phyloP scores from a whole-genome alignment of 352 stramenopile genomes.

The Phytophthora uliginosa region DNA sequence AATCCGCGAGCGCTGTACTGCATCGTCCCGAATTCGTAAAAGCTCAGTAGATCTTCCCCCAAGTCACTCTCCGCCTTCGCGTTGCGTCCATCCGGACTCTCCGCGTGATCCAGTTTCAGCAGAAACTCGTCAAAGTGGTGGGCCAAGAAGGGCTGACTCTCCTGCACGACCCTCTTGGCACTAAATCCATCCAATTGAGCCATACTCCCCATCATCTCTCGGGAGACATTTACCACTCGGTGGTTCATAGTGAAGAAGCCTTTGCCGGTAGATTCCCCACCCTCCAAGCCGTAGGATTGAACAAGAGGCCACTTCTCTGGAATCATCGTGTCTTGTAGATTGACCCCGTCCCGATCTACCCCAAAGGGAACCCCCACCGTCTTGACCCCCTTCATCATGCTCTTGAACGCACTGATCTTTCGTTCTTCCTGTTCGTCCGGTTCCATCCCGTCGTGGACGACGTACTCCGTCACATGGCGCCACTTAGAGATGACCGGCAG shows the following conservation, averaged over 20 bases:
- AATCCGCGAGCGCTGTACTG: slow-evolving; percentile 62
- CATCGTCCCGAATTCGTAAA: slow-evolving; percentile 87
- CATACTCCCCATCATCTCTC: slow-evolving; percentile 47
- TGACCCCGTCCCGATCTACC: slow-evolving; percentile 31
- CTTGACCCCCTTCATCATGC: slow-evolving; percentile 60
- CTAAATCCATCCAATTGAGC: slow-evolving; percentile 63
- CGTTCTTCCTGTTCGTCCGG: slow-evolving; percentile 71
- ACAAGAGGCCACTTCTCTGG: slow-evolving; percentile 83
- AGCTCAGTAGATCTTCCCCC: slow-evolving; percentile 75
- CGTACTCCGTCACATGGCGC: slow-evolving; percentile 73
- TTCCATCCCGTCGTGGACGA: slow-evolving; percentile 74
- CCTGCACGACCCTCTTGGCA: slow-evolving; percentile 55
- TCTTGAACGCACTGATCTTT: slow-evolving; percentile 76
- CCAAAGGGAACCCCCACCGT: slow-evolving; percentile 74
- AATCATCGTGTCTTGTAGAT: slow-evolving; percentile 64
- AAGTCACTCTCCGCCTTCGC: slow-evolving; percentile 64
- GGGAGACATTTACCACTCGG: slow-evolving; percentile 64
- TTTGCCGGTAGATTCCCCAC: slow-evolving; percentile 34
- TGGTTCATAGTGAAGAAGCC: slow-evolving; percentile 89
- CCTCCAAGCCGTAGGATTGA: slow-evolving; percentile 74
- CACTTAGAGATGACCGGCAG: slow-evolving; percentile 75
- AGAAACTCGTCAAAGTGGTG: slow-evolving; percentile 79
- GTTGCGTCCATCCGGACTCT: slow-evolving; percentile 49
- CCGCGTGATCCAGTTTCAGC: slow-evolving; percentile 73
- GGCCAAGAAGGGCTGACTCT: slow-evolving; percentile 62